Conservation (phyloP, 805 yeast genomes). For the Brettanomyces sp. region DNA sequence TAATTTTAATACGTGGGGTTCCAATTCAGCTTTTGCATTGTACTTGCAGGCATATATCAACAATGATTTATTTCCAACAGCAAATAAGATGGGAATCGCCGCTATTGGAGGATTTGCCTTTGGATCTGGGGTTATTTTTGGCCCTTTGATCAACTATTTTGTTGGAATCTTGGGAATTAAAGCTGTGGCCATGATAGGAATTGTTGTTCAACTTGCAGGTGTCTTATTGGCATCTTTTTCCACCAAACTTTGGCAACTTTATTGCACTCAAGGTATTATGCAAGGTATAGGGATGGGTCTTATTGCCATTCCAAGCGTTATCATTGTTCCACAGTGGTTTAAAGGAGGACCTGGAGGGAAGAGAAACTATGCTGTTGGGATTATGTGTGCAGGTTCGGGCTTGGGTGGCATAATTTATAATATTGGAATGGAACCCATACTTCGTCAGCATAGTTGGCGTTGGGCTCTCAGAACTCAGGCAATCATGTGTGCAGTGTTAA, state of each 20-base stretch:
- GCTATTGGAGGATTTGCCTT: slow-evolving; percentile 61
- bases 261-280: slow-evolving; percentile 58
- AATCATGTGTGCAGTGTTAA: slow-evolving; percentile 28
- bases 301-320: slow-evolving; percentile 48
- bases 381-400: slow-evolving; percentile 44
- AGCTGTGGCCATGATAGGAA: slow-evolving; percentile 36
- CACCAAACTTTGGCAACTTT: slow-evolving; percentile 54
- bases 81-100: slow-evolving; percentile 51
- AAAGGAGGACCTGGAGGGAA: slow-evolving; percentile 29
- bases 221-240: slow-evolving; percentile 53
- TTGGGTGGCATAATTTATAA: slow-evolving; percentile 42
- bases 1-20: slow-evolving; percentile 65
- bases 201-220: slow-evolving; percentile 41
- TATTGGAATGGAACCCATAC: slow-evolving; percentile 37
- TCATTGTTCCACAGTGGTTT: slow-evolving; percentile 65
- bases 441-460: slow-evolving; percentile 27
- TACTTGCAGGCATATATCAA: slow-evolving; percentile 50
- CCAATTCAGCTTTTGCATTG: slow-evolving; percentile 58
- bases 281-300: slow-evolving; percentile 51
- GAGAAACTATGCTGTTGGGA: slow-evolving; percentile 44
- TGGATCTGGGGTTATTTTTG: slow-evolving; percentile 40
- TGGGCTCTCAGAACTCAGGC: slow-evolving; percentile 47
- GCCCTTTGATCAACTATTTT: slow-evolving; percentile 39
- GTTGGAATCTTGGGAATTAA: slow-evolving; percentile 38
- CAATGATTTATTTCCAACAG: slow-evolving; percentile 42